Evolutionary conservation across 2,329 filamentous ascomycete species (phyloP).

Genomic region (Ophiostoma sp.): DNA sequence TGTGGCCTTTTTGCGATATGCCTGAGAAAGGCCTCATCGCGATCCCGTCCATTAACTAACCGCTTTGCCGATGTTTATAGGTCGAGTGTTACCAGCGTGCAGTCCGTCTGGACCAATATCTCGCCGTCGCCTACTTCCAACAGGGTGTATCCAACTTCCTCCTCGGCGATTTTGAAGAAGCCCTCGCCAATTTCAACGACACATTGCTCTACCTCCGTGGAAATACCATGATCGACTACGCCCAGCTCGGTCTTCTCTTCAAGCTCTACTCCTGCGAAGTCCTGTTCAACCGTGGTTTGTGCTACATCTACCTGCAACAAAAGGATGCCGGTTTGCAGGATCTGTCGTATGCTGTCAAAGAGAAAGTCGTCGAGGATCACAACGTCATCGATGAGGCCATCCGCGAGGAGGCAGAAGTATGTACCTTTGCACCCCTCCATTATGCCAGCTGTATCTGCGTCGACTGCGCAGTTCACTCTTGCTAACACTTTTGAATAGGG

Average conservation of each 20-base stretch:
- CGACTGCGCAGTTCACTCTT: neutral
- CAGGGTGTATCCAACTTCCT: slow-evolving; percentile 98
- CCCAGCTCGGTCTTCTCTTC: slow-evolving; percentile 90
- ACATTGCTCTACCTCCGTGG: slow-evolving; percentile 89
- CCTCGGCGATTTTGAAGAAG: slow-evolving; percentile 94
- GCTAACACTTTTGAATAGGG: slow-evolving; percentile 50
- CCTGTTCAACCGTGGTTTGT: slow-evolving; percentile 92
- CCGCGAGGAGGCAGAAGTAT: slow-evolving; percentile 81
- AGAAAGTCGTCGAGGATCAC: slow-evolving; percentile 94
- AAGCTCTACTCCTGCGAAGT: slow-evolving; percentile 97
- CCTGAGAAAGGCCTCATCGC: neutral
- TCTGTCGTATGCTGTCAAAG: slow-evolving; percentile 81
- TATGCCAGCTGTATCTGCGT: neutral
- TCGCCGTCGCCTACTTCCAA: slow-evolving; percentile 97
- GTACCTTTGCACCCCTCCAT: slow-evolving; percentile 25
- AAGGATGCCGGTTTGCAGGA: slow-evolving; percentile 87
- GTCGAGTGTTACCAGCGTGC: slow-evolving; percentile 93
- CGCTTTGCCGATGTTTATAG: slow-evolving; percentile 41
- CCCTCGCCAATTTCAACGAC: slow-evolving; percentile 97
- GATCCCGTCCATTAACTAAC: neutral
- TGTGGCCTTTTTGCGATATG: neutral
- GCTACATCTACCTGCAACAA: slow-evolving; percentile 95
- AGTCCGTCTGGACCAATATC: slow-evolving; percentile 84
- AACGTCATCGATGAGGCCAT: slow-evolving; percentile 98
- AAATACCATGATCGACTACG: slow-evolving; percentile 97